Evolutionary conservation across 1,284 basidiomycete genomes (phyloP).

Genomic region (Pseudozyma sp.): DNA sequence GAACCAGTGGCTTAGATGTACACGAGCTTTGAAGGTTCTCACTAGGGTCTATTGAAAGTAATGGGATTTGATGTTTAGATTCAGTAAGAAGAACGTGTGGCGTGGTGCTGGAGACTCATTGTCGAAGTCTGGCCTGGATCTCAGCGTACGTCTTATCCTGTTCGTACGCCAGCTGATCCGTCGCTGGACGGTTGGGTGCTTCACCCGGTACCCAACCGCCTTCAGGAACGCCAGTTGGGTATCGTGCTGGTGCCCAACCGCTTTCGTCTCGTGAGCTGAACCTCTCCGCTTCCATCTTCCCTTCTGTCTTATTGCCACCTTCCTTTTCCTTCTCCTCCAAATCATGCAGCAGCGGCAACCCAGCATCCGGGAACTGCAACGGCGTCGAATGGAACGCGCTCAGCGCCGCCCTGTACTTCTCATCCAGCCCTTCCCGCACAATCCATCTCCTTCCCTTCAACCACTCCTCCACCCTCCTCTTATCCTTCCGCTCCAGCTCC

Average conservation of each 20-base stretch:
- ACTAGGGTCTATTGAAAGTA: too few species aligned
- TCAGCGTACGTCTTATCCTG: slow-evolving; percentile 46
- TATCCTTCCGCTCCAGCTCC: slow-evolving; percentile 36
- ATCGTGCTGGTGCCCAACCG: slow-evolving; percentile 62
- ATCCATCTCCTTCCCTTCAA: slow-evolving; percentile 45
- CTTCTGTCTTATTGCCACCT: neutral
- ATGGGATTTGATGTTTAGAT: too few species aligned
- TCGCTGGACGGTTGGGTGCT: slow-evolving; percentile 36
- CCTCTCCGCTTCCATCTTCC: slow-evolving; percentile 4
- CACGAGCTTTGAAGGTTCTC: neutral
- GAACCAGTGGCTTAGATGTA: slow-evolving; percentile 4
- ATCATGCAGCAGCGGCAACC: slow-evolving; percentile 15
- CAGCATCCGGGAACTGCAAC: slow-evolving; percentile 19
- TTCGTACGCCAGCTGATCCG: slow-evolving; percentile 28
- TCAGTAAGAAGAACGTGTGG: too few species aligned
- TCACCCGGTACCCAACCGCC: slow-evolving; percentile 49
- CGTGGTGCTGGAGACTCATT: neutral
- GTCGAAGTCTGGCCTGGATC: slow-evolving; percentile 37
- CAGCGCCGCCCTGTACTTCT: slow-evolving; percentile 35
- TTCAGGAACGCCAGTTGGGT: slow-evolving; percentile 29
- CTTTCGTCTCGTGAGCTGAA: slow-evolving; percentile 26
- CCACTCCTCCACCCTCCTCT: slow-evolving; percentile 47
- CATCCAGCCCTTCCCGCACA: slow-evolving; percentile 55
- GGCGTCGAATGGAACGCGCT: slow-evolving; percentile 19
- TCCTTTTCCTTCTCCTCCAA: neutral